phyloP scores from a whole-genome alignment of 2,329 filamentous ascomycete species.

The Aspergillus sojae region DNA sequence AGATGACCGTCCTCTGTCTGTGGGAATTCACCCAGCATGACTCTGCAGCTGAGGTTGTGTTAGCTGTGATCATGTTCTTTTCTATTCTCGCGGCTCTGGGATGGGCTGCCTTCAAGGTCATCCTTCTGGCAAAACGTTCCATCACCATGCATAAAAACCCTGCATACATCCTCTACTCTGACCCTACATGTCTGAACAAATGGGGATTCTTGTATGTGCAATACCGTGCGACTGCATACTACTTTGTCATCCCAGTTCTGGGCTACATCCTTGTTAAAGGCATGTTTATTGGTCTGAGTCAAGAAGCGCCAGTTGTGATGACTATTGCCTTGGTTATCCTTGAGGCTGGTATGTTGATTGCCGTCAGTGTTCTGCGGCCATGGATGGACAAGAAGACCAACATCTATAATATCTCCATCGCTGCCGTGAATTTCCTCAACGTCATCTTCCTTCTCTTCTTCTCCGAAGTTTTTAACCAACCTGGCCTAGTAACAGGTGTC shows the following conservation, averaged over 20 bases:
- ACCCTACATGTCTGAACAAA: conserved; percentile 91
- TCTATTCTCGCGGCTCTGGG: conserved; percentile 75
- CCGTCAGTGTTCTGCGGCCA: conserved; percentile 76
- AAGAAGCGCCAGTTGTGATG: conserved; percentile 71
- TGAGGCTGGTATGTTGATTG: conserved; percentile 77
- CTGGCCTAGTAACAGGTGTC: conserved; percentile 79
- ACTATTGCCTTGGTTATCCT: conserved; percentile 81
- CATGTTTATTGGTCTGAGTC: conserved; percentile 83
- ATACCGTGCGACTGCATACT: conserved; percentile 93
- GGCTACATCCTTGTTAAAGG: conserved; percentile 82
- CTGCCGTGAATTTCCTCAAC: conserved; percentile 86
- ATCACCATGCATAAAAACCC: conserved; percentile 93
- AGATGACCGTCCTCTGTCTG: conserved; percentile 85
- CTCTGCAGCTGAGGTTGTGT: conserved; percentile 80
- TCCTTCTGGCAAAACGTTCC: conserved; percentile 83
- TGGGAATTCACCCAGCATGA: conserved; percentile 91
- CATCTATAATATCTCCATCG: conserved; percentile 92
- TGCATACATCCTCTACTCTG: conserved; percentile 94
- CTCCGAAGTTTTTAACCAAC: conserved; percentile 81
- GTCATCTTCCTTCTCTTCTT: conserved; percentile 87
- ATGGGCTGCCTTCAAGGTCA: conserved; percentile 89
- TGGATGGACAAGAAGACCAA: conserved; percentile 99
- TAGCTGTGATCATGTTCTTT: conserved; percentile 87
- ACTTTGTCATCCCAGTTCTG: conserved; percentile 83
- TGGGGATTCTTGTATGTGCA: conserved; percentile 98